Evolutionary conservation across 1,139 yeast species (phyloP), one percentile per base, ranked within the genome.

Genomic region (Saccharomycopsis hybrid): DNA sequence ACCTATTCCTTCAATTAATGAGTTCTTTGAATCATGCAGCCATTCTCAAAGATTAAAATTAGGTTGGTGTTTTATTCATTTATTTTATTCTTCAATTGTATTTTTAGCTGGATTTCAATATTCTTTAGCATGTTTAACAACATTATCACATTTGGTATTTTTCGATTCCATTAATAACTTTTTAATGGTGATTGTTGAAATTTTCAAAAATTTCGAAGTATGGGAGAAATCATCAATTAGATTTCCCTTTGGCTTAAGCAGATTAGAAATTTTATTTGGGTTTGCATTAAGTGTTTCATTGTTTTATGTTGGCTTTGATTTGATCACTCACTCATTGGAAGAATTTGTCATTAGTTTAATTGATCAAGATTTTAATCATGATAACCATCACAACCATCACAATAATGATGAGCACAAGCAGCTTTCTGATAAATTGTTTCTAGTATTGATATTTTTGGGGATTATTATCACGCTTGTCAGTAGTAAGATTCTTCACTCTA

Each of bases 241-340:
- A 18, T 85, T 80, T 57, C 98, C 98, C 0, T 92, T 92, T 70
- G 97, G 97, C 0, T 70, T 92, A 39, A 95, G 94, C 28, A 72
- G 97, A 54, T 73, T 86, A 27, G 96, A 92, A 60, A 95, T 90
- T 0, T 69, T 92, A 30, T 82, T 85, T 38, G 95, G 95, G 2
- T 90, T 89, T 70, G 96, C 94, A 0, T 71, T 89, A 46, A 82
- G 95, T 25, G 83, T 92, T 0, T 82, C 95, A 1, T 73, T 92
- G 55, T 73, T 90, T 27, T 92, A 90, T 77, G 95, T 90, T 57
- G 97, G 97, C 0, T 78, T 88, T 53, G 97, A 92, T 63, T 71
- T 92, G 51, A 70, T 87, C 48, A 85, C 95, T 50, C 98, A 92
- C 64, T 75, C 87, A 11, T 61, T 86, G 25, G 97, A 92, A 64